These are phyloP conservation scores for Malus sieversii DNA, from an alignment of 306 rosid species.

Conservation along the genomic window DNA sequence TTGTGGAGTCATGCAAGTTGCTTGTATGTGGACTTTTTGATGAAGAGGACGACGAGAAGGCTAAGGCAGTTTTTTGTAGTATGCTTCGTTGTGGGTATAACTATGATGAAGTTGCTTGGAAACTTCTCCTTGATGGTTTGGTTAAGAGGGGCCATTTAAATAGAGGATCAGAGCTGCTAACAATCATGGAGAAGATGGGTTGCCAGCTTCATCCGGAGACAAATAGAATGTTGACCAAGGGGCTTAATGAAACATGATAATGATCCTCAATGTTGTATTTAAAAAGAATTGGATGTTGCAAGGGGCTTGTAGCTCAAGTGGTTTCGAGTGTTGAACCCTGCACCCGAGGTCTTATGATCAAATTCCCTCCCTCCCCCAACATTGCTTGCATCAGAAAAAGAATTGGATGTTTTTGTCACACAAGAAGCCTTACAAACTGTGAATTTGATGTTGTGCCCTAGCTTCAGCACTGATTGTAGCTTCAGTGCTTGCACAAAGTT, in stretches of 20 bases:
- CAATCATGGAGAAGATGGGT: not conserved
- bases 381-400: too few relatives aligned
- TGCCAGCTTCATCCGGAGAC: not conserved
- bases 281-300: too few relatives aligned
- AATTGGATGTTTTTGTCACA: not conserved
- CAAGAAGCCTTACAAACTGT: not conserved
- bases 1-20: slow-evolving; percentile 55
- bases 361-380: too few relatives aligned
- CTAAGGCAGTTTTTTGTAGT: slow-evolving; percentile 38
- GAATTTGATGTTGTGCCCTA: not conserved
- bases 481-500: not conserved
- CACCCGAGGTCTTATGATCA: too few relatives aligned
- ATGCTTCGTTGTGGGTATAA: slow-evolving; percentile 42
- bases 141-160: not conserved
- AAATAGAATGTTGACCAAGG: not conserved
- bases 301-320: too few relatives aligned
- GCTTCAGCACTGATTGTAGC: not conserved
- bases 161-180: not conserved
- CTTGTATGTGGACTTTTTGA: slow-evolving; percentile 58
- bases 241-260: not conserved
- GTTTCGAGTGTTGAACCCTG: too few relatives aligned
- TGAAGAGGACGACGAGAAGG: slow-evolving; percentile 48
- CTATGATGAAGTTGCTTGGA: slow-evolving; percentile 41
- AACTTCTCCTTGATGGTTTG: not conserved
- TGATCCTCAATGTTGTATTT: not conserved